phyloP scores from a whole-genome alignment of 2,329 filamentous ascomycete species.

The Colletotrichum sp. region DNA sequence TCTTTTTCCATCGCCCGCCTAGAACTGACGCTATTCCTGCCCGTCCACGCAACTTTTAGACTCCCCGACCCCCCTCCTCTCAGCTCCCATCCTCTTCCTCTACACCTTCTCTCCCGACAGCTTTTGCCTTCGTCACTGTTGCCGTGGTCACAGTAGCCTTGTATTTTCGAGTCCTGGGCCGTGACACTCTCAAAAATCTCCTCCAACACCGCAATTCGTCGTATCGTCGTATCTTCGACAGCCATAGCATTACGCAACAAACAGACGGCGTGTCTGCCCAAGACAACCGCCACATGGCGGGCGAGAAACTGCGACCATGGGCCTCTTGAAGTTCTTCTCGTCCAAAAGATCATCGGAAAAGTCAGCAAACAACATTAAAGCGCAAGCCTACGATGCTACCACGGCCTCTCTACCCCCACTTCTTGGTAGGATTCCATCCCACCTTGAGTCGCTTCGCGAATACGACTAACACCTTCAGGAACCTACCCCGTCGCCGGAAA shows the following conservation, averaged over 20 bases:
- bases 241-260: neutral
- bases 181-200: neutral
- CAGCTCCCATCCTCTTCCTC: neutral
- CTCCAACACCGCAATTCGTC: neutral
- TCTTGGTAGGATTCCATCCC: constrained; percentile 29
- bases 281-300: constrained; percentile 4
- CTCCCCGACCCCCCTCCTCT: neutral
- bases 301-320: constrained; percentile 31
- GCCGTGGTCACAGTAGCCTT: neutral
- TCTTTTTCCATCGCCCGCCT: neutral
- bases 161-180: neutral
- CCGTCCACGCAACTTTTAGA: constrained; percentile 7
- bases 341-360: constrained; percentile 28
- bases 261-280: neutral
- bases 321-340: constrained; percentile 38
- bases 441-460: neutral
- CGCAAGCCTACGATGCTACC: constrained; percentile 41
- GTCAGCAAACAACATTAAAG: constrained; percentile 29
- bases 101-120: neutral
- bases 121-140: neutral
- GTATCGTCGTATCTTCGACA: neutral
- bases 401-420: constrained; percentile 40
- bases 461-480: constrained; percentile 29
- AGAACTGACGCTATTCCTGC: constrained; percentile 1
- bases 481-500: constrained; percentile 46